Percentiles rank a stretch among this genome's conserved stretches.
Evolutionary conservation across 148 eudicot genomes (phyloP).

Genomic region (Euryodendron excelsum): DNA sequence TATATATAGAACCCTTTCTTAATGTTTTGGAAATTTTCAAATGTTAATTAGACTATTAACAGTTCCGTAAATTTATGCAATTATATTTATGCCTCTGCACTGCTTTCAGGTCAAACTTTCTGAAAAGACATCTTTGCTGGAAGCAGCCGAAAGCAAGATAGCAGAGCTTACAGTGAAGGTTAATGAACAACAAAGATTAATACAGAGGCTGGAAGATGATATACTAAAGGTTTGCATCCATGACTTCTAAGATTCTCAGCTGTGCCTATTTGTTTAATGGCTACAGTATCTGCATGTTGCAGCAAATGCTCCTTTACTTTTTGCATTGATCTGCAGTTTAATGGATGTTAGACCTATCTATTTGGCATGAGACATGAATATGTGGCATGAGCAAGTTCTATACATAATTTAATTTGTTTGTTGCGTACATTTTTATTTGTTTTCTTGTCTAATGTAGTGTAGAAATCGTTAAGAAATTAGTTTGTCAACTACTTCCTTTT

Average conservation of each 20-base stretch:
- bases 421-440: background rate
- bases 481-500: constrained; percentile 6
- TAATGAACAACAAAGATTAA: constrained; percentile 76
- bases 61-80: background rate
- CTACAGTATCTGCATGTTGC: background rate
- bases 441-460: background rate
- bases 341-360: constrained; percentile 8
- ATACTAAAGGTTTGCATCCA: constrained; percentile 65
- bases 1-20: too few species aligned
- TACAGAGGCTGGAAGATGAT: constrained; percentile 99
- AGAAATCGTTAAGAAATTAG: constrained; percentile 2
- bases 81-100: background rate
- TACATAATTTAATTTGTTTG: background rate
- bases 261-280: background rate
- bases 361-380: background rate
- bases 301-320: too few species aligned
- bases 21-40: background rate
- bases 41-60: background rate
- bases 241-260: background rate
- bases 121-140: constrained; percentile 73
- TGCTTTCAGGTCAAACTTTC: constrained; percentile 75
- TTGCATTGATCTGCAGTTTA: too few species aligned
- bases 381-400: background rate
- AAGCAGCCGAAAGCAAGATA: constrained; percentile 79
- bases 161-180: constrained; percentile 63